Conservation (phyloP, 2,329 filamentous ascomycete species). For the Fusarium sulawesiense region DNA sequence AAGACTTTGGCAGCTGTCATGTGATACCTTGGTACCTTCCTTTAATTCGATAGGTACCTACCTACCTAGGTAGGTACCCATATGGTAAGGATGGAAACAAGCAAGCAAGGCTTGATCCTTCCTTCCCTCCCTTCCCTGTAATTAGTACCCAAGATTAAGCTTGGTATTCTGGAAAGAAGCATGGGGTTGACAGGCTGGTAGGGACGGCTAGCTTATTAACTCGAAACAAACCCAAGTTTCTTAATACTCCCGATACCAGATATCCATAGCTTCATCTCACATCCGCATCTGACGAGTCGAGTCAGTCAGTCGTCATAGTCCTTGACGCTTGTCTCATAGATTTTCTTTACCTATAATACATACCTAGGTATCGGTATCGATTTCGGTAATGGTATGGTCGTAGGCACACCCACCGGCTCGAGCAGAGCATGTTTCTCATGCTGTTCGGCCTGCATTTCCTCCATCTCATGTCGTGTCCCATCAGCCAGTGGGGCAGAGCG, state of each 20-base stretch:
- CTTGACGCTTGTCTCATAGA: not conserved
- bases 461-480: slow-evolving; percentile 15
- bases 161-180: slow-evolving; percentile 29
- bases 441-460: not conserved
- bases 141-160: not conserved
- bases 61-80: not conserved
- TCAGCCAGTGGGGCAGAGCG: slow-evolving; percentile 16
- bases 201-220: not conserved
- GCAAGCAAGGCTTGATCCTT: not conserved
- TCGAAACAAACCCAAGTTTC: slow-evolving; percentile 1
- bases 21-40: slow-evolving; percentile 1
- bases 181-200: not conserved
- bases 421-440: not conserved
- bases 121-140: not conserved
- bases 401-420: slow-evolving; percentile 10
- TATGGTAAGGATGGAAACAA: not conserved
- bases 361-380: not conserved
- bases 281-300: not conserved
- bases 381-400: not conserved
- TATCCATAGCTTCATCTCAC: not conserved
- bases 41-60: no score
- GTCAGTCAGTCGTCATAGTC: not conserved
- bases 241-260: not conserved
- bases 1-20: slow-evolving; percentile 22
- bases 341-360: not conserved